Percentiles rank a stretch among this genome's conserved stretches.
Conservation (phyloP, 1,284 basidiomycete genomes). For the Cerioporus squamosus region DNA sequence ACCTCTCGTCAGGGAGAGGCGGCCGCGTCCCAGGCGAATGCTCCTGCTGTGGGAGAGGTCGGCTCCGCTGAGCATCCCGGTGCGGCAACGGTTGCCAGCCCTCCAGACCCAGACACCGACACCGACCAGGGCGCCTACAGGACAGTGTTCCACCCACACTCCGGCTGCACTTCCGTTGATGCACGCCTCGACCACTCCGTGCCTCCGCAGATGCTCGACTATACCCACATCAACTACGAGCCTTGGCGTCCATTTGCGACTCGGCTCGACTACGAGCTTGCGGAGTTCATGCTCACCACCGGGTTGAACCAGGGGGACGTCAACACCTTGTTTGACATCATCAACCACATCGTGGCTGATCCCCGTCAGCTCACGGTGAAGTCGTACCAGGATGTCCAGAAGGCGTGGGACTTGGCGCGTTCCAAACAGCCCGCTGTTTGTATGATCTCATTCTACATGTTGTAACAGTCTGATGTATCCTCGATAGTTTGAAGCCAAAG, state of each 20-base stretch:
- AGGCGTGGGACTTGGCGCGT: background rate
- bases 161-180: background rate
- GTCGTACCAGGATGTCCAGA: background rate
- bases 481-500: constrained; percentile 19
- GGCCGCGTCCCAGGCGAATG: too few species aligned
- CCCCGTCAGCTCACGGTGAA: background rate
- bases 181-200: background rate
- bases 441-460: background rate
- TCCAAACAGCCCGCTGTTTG: background rate
- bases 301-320: constrained; percentile 22
- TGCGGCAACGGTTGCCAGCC: too few species aligned
- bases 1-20: too few species aligned
- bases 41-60: too few species aligned
- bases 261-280: constrained; percentile 32
- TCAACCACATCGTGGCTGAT: background rate
- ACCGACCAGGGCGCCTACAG: background rate
- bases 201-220: background rate
- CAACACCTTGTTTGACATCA: constrained; percentile 24
- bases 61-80: too few species aligned
- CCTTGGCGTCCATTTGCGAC: constrained; percentile 27
- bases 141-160: background rate
- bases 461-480: constrained; percentile 17
- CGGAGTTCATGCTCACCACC: constrained; percentile 27
- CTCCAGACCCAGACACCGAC: too few species aligned
- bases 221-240: background rate